phyloP scores from a whole-genome alignment of 768 basidiomycete genomes.

The Leccinum uliginosum region DNA sequence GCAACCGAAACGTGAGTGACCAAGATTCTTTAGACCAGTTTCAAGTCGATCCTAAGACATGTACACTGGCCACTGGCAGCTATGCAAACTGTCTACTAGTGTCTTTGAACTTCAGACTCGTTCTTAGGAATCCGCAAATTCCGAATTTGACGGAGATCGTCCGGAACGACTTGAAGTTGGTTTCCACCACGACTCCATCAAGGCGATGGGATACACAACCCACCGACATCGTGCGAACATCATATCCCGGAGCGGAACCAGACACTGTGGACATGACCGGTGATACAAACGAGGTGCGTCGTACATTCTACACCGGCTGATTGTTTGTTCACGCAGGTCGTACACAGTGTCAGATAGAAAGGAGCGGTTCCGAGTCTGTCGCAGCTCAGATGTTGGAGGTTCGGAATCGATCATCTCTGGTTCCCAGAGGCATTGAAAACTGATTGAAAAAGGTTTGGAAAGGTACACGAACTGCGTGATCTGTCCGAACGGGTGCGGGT shows the following conservation, averaged over 20 bases:
- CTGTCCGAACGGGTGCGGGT: too few species aligned
- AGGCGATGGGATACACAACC: background rate
- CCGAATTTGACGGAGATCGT: background rate
- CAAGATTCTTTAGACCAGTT: background rate
- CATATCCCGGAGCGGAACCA: background rate
- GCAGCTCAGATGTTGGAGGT: background rate
- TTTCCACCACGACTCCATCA: background rate
- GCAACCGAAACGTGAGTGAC: background rate
- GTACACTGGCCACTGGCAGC: too few species aligned
- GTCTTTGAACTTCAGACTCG: background rate
- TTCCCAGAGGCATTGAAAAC: background rate
- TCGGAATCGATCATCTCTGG: background rate
- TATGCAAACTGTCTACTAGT: background rate
- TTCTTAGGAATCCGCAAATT: background rate
- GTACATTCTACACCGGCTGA: too few species aligned
- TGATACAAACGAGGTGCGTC: too few species aligned
- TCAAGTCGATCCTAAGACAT: background rate
- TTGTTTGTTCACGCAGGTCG: background rate
- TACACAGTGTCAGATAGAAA: background rate
- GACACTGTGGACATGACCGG: too few species aligned
- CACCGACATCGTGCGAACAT: background rate
- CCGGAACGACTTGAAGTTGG: background rate
- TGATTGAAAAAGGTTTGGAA: too few species aligned
- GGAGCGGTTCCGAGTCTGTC: background rate
- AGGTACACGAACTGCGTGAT: too few species aligned